phyloP scores from a whole-genome alignment of 1,284 basidiomycete genomes.

The Lignosus rhinocerotis region DNA sequence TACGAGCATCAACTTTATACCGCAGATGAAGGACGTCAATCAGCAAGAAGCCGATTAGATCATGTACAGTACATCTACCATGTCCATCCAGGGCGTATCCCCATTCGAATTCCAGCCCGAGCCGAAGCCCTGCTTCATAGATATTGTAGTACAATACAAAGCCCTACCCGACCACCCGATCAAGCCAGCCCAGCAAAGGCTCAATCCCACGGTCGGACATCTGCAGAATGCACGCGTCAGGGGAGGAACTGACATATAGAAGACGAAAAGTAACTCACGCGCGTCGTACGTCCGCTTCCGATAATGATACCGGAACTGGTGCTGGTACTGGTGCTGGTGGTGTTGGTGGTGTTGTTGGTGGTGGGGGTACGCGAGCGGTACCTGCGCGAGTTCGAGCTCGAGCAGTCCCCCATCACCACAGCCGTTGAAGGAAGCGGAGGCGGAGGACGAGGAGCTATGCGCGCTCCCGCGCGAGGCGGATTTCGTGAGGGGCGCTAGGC shows the following conservation, averaged over 20 bases:
- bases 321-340: not conserved
- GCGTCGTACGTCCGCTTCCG: constrained; percentile 14
- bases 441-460: not conserved
- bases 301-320: constrained; percentile 16
- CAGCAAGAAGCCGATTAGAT: no score
- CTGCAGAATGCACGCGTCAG: not conserved
- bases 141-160: not conserved
- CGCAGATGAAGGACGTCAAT: no score
- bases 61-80: no score
- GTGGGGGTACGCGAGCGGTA: not conserved
- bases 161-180: not conserved
- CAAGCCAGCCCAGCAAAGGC: not conserved
- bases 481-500: constrained; percentile 17
- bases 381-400: not conserved
- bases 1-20: no score
- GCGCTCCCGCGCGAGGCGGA: constrained; percentile 5
- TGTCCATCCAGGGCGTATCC: no score
- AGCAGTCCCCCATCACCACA: not conserved
- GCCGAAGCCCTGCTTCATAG: no score
- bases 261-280: constrained; percentile 10
- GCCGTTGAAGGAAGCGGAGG: not conserved
- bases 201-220: constrained; percentile 10
- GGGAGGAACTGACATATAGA: not conserved
- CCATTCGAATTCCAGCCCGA: no score
- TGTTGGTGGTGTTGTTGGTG: not conserved